Percentiles rank a stretch among this genome's conserved stretches.
phyloP scores from a whole-genome alignment of 805 yeast genomes.

The Candida chauliodis region DNA sequence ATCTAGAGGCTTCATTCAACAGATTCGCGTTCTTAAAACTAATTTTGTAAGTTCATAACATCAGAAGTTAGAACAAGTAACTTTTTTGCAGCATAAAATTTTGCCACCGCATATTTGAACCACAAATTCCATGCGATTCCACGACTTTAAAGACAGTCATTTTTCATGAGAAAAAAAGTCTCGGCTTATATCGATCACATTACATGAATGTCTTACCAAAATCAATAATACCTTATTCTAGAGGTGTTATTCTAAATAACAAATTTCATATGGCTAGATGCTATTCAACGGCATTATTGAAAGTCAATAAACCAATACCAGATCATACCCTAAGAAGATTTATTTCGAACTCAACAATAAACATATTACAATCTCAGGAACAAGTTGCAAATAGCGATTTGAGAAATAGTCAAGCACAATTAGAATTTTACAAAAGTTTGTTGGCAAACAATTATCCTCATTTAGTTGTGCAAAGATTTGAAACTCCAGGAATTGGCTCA shows the following conservation, averaged over 20 bases:
- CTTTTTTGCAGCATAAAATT: too few species aligned
- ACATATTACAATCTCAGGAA: slow-evolving; percentile 50
- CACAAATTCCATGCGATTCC: not conserved
- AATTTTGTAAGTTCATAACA: too few species aligned
- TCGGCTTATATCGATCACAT: not conserved
- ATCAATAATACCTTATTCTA: not conserved
- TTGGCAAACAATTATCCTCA: slow-evolving; percentile 88
- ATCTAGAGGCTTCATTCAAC: too few species aligned
- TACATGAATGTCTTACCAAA: slow-evolving; percentile 4
- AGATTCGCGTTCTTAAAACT: too few species aligned
- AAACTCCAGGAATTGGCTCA: slow-evolving; percentile 88
- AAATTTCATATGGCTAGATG: not conserved
- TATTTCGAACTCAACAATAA: slow-evolving; percentile 16
- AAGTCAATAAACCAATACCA: not conserved
- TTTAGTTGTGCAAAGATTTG: slow-evolving; percentile 89
- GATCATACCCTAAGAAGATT: not conserved
- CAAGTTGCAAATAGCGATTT: slow-evolving; percentile 81
- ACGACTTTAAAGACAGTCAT: not conserved
- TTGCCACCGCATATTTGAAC: not conserved
- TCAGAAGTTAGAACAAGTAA: too few species aligned
- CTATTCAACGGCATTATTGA: not conserved
- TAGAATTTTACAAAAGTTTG: slow-evolving; percentile 74
- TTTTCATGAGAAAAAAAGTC: not conserved
- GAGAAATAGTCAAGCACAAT: slow-evolving; percentile 68
- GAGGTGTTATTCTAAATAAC: not conserved